These are phyloP conservation scores for Scheffersomyces titani DNA, from an alignment of 1,139 yeast species.

Conservation along the genomic window DNA sequence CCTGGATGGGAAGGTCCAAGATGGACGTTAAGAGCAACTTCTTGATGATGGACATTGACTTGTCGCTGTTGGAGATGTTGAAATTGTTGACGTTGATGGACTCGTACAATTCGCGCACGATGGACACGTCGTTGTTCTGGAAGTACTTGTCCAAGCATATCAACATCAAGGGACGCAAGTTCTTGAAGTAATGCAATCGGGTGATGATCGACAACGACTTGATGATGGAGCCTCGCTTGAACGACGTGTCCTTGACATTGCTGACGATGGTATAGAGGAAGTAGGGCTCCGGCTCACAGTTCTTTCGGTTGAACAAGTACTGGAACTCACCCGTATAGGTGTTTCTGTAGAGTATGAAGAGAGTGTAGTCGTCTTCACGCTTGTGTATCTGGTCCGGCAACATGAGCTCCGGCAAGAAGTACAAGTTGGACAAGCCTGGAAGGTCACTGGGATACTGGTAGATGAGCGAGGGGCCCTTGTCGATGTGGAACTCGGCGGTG, in stretches of 20 bases:
- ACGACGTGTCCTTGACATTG: slow-evolving; percentile 46
- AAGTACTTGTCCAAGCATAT: slow-evolving; percentile 55
- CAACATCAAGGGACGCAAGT: slow-evolving; percentile 57
- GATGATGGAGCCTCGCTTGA: slow-evolving; percentile 56
- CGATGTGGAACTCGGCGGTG: slow-evolving; percentile 61
- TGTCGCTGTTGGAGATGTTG: slow-evolving; percentile 26
- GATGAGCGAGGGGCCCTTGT: slow-evolving; percentile 52
- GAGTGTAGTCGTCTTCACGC: slow-evolving; percentile 60
- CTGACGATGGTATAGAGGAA: slow-evolving; percentile 59
- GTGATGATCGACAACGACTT: slow-evolving; percentile 59
- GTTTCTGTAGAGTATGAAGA: slow-evolving; percentile 52
- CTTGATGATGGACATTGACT: slow-evolving; percentile 32
- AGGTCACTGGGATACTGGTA: slow-evolving; percentile 51
- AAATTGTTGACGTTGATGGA: slow-evolving; percentile 39
- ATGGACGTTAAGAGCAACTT: slow-evolving; percentile 46
- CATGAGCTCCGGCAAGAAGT: slow-evolving; percentile 58
- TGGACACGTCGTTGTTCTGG: slow-evolving; percentile 20
- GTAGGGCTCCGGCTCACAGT: slow-evolving; percentile 45
- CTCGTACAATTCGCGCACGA: slow-evolving; percentile 31
- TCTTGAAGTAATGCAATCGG: slow-evolving; percentile 51
- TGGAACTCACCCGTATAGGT: slow-evolving; percentile 41
- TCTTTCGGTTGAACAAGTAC: slow-evolving; percentile 31
- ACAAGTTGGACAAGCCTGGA: slow-evolving; percentile 44
- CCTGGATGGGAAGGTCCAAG: slow-evolving; percentile 48
- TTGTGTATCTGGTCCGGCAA: slow-evolving; percentile 64